Evolutionary conservation across 768 basidiomycete species (phyloP).

Genomic region (Pleurotus giganteus): DNA sequence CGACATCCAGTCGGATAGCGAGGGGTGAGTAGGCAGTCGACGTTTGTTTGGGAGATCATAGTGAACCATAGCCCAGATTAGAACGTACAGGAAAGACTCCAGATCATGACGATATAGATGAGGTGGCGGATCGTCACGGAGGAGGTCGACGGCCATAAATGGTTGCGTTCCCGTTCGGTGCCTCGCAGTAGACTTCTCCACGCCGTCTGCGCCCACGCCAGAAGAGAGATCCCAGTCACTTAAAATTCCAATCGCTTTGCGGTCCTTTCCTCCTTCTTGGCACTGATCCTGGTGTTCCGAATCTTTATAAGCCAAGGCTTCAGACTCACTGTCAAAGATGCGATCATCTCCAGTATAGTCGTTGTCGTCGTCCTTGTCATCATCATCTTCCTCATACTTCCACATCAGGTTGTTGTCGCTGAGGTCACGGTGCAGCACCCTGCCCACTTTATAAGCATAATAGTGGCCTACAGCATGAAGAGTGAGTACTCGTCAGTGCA

Average conservation of each 20-base stretch:
- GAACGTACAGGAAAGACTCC: too few relatives aligned
- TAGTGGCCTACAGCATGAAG: conserved; percentile 18
- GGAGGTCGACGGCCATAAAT: too few relatives aligned
- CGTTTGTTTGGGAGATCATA: too few relatives aligned
- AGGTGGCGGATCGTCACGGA: too few relatives aligned
- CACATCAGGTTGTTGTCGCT: conserved; percentile 29
- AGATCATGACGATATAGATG: too few relatives aligned
- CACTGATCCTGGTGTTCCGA: neutral
- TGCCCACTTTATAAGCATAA: conserved; percentile 20
- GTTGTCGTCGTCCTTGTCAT: neutral
- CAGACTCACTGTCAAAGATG: neutral
- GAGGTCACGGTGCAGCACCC: conserved; percentile 27
- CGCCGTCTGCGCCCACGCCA: neutral
- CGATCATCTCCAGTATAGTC: neutral
- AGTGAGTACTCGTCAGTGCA: too few relatives aligned
- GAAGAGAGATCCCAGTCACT: neutral
- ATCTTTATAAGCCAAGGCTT: neutral
- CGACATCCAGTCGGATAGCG: neutral
- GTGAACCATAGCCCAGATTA: too few relatives aligned
- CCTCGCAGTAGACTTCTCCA: too few relatives aligned
- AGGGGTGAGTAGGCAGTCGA: neutral
- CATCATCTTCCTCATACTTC: conserved; percentile 4
- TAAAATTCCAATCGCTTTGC: neutral
- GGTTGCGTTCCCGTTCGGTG: too few relatives aligned
- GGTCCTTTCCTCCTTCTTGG: neutral